These are phyloP conservation scores for Filobasidium floriforme DNA, from an alignment of 768 basidiomycete genomes.

Conservation along the genomic window DNA sequence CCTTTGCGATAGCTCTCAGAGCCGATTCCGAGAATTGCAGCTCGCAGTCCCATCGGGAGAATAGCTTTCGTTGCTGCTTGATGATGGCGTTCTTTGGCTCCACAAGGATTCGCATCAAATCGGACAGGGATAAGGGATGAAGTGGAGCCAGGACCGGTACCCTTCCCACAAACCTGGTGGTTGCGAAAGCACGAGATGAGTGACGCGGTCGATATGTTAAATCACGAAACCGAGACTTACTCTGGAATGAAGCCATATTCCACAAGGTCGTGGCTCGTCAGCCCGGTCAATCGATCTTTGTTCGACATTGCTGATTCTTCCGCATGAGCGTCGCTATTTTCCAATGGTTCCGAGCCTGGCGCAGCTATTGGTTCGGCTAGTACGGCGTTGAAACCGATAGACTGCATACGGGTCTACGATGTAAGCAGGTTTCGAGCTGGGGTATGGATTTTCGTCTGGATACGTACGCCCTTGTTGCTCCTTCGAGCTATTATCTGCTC, in stretches of 20 bases:
- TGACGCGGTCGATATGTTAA: neutral
- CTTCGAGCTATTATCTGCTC: constrained; percentile 72
- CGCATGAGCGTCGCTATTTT: neutral
- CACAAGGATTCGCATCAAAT: constrained; percentile 80
- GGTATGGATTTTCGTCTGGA: neutral
- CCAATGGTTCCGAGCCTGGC: constrained; percentile 42
- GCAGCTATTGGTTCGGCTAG: constrained; percentile 41
- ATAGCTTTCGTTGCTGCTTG: constrained; percentile 78
- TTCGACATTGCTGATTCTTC: constrained; percentile 36
- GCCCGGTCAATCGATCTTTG: constrained; percentile 27
- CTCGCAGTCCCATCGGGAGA: constrained; percentile 74
- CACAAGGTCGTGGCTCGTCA: constrained; percentile 57
- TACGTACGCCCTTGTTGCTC: constrained; percentile 72
- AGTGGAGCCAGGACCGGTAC: constrained; percentile 86
- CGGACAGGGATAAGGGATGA: constrained; percentile 65
- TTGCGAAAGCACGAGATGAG: neutral
- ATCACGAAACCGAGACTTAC: constrained; percentile 25
- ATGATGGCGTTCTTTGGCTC: constrained; percentile 86
- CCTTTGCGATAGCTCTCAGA: constrained; percentile 69
- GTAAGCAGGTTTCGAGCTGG: neutral
- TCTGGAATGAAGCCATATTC: constrained; percentile 94
- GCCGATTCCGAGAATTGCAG: constrained; percentile 77
- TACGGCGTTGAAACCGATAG: constrained; percentile 74
- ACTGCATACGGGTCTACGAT: constrained; percentile 50
- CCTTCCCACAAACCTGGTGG: constrained; percentile 64